A percentile compares a stretch with the other conserved stretches of the same genome.
phyloP scores from a whole-genome alignment of 805 yeast genomes.

The Starmerella geochares region DNA sequence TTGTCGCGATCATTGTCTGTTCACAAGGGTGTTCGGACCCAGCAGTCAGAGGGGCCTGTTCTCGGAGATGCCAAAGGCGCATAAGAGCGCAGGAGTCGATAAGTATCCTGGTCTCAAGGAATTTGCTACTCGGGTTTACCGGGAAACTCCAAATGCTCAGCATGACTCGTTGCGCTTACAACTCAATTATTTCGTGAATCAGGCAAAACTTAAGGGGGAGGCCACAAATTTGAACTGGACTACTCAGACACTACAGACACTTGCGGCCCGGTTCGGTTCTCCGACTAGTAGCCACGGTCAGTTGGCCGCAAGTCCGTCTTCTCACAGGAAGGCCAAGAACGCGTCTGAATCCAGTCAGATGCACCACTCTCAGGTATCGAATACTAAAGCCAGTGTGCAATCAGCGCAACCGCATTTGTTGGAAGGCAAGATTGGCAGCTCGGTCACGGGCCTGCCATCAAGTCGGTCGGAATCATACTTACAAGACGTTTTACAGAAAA shows the following conservation, averaged over 20 bases:
- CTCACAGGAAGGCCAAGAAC: no score
- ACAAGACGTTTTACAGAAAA: not conserved
- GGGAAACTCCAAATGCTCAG: slow-evolving; percentile 2
- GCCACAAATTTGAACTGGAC: slow-evolving; percentile 19
- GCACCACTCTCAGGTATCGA: no score
- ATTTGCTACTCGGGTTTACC: slow-evolving; percentile 13
- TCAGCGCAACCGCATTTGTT: no score
- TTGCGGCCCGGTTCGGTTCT: slow-evolving; percentile 8
- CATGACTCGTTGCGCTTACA: slow-evolving; percentile 12
- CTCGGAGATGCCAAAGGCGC: slow-evolving; percentile 3
- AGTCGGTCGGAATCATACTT: not conserved
- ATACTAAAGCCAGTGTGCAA: no score
- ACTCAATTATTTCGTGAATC: slow-evolving; percentile 10
- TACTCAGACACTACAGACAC: slow-evolving; percentile 2
- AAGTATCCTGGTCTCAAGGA: slow-evolving; percentile 19
- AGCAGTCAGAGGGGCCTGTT: not conserved
- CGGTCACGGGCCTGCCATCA: not conserved
- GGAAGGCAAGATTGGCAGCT: not conserved
- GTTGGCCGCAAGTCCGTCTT: no score
- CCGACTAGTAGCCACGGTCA: not conserved
- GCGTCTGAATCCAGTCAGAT: no score
- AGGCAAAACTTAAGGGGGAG: slow-evolving; percentile 12
- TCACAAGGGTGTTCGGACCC: not conserved
- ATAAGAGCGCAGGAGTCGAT: not conserved
- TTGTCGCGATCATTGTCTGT: not conserved